Evolutionary conservation across 2,329 filamentous ascomycete genomes (phyloP).

Genomic region (Fusarium humuli): DNA sequence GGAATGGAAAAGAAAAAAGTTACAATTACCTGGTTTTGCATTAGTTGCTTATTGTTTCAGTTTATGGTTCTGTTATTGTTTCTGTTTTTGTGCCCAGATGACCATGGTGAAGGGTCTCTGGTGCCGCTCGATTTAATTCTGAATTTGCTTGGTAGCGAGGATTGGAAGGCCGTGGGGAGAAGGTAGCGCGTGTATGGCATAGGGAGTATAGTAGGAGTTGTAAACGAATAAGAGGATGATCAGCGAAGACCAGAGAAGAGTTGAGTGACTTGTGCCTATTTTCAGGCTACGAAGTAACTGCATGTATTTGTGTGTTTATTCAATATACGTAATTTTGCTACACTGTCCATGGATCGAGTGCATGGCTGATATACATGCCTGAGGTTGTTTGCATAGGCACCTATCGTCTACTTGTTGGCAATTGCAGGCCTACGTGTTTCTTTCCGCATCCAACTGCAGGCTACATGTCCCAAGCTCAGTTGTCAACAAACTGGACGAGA

Average conservation of each 20-base stretch:
- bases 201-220: constrained; percentile 1
- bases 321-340: constrained; percentile 19
- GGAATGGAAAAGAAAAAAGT: constrained; percentile 48
- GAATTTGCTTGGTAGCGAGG: constrained; percentile 43
- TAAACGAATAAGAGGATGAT: constrained; percentile 31
- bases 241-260: constrained; percentile 11
- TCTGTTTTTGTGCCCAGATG: constrained; percentile 22
- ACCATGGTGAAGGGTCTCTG: constrained; percentile 20
- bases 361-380: background rate
- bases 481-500: background rate
- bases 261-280: constrained; percentile 21
- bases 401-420: background rate
- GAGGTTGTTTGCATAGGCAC: background rate
- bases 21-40: constrained; percentile 41
- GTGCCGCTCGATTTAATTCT: constrained; percentile 43
- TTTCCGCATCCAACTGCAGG: background rate
- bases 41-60: constrained; percentile 28
- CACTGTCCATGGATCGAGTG: background rate
- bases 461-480: background rate
- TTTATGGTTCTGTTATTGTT: constrained; percentile 31
- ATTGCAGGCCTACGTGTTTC: background rate
- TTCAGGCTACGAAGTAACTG: constrained; percentile 7
- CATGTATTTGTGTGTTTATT: constrained; percentile 15
- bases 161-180: constrained; percentile 19
- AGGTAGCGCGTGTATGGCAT: constrained; percentile 2